A percentile compares a stretch with the other conserved stretches of the same genome.
Evolutionary conservation across 1,139 yeast species (phyloP).

Genomic region (Yamadazyma diddensiae): DNA sequence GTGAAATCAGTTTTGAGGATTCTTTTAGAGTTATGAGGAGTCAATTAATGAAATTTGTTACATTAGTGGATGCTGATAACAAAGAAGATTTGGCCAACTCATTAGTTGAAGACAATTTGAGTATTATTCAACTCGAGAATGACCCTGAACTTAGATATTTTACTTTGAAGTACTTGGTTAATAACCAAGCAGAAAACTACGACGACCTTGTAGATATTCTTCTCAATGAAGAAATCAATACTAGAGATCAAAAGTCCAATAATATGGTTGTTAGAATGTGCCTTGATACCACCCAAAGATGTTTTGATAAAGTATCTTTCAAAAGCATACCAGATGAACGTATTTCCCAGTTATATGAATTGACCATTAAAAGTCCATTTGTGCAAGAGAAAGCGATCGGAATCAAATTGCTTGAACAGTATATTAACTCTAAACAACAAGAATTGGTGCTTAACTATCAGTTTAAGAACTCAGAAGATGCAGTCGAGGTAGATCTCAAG

Average conservation of each 20-base stretch:
- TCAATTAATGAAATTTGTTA: conserved; percentile 49
- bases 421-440: conserved; percentile 44
- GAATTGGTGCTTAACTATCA: conserved; percentile 62
- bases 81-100: conserved; percentile 28
- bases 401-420: conserved; percentile 29
- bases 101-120: conserved; percentile 51
- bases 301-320: conserved; percentile 14
- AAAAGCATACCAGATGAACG: conserved; percentile 5
- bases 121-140: conserved; percentile 35
- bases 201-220: conserved; percentile 40
- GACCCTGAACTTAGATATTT: conserved; percentile 44
- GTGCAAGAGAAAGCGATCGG: conserved; percentile 30
- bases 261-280: conserved; percentile 34
- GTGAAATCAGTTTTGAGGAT: conserved; percentile 58
- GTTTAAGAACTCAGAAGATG: conserved; percentile 28
- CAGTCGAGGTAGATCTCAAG: conserved; percentile 20
- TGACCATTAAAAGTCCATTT: conserved; percentile 23
- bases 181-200: conserved; percentile 4
- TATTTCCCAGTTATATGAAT: conserved; percentile 17
- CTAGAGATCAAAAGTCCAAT: conserved; percentile 12
- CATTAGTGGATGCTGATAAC: conserved; percentile 17
- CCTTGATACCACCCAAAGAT: conserved; percentile 32
- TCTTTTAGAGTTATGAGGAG: conserved; percentile 51
- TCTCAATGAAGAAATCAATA: conserved; percentile 23
- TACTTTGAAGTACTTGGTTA: conserved; percentile 46